Evolutionary conservation across 768 basidiomycete genomes (phyloP), one percentile per base, ranked within the genome.

Genomic region (Agrocybe praecox): DNA sequence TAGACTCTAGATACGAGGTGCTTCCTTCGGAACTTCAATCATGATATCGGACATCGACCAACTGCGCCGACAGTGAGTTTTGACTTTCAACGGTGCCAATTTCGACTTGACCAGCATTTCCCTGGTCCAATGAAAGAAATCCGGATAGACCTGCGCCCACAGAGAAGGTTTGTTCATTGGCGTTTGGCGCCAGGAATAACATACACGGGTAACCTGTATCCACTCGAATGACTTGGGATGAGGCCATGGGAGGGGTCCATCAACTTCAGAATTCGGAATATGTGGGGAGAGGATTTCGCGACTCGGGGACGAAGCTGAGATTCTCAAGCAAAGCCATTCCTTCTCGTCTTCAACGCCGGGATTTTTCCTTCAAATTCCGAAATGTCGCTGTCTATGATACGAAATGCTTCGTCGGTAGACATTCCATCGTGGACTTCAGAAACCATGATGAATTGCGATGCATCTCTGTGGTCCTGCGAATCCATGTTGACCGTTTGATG

Each of bases 71-170:
- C 29, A 53, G 29, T 58, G 19, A 6, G 26, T 22, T 3, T 52
- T 40, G 15, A 58, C 40, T 2, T 24, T 33, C 17, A 58, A 46
- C 21, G 51, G 53, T 7, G 57, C 57, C 40, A 24, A 53, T 49
- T 53, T 58, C 2, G 57, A 58, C 10, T 51, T 46, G 12, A 19
- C 14, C 21, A 58, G 57, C 57, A 58, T 58, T 49, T 58, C 57
- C 29, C 40, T 19, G 2, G 57, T 53, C 57, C 57, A 15, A n/a
- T 32, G 46, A 29, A 15, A 14, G 29, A 23, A 43, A 15, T 12
- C 6, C 8, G 19, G 53, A 36, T 11, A 51, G 47, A 44, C 51
- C 15, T 43, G 48, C 17, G 51, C 22, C 57, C 57, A 58, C 26
- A 58, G 51, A 24, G 52, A 58, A 8, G 57, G 57, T 21, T 21